phyloP scores from a whole-genome alignment of 2,329 filamentous ascomycete species.

The Aspergillaceae sp. region DNA sequence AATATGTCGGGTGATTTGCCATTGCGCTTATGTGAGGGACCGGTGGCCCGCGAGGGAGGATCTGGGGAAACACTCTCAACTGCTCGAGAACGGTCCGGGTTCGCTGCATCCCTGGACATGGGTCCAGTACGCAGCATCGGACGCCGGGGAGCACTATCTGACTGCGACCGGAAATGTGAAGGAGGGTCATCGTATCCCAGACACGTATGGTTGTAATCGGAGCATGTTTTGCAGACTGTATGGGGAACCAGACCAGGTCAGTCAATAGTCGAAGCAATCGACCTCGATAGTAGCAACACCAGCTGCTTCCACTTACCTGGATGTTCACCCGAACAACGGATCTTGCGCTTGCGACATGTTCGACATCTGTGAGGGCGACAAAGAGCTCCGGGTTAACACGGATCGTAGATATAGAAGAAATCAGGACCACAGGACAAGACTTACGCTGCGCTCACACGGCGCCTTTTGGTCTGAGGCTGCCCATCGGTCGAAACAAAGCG shows the following conservation, averaged over 20 bases:
- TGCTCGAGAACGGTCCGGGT: constrained; percentile 9
- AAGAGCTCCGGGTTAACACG: constrained; percentile 5
- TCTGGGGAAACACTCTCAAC: constrained; percentile 22
- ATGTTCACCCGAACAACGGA: constrained; percentile 64
- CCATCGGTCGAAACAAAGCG: constrained; percentile 78
- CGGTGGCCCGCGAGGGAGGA: constrained; percentile 6
- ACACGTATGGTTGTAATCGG: constrained; percentile 61
- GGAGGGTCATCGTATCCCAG: constrained; percentile 54
- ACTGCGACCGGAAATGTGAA: constrained; percentile 25
- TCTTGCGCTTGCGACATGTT: constrained; percentile 69
- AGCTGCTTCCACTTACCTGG: constrained; percentile 36
- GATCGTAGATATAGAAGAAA: not conserved
- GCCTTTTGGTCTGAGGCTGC: constrained; percentile 68
- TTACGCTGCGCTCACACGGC: constrained; percentile 71
- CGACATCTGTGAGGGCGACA: constrained; percentile 45
- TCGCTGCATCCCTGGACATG: constrained; percentile 10
- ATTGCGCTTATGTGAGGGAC: not conserved
- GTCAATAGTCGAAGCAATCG: not conserved
- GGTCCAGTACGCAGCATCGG: constrained; percentile 12
- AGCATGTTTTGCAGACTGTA: constrained; percentile 58
- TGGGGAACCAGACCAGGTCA: constrained; percentile 2
- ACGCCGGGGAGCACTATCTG: constrained; percentile 18
- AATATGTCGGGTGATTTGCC: constrained; percentile 4
- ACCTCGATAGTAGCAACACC: not conserved
- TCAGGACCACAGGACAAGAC: constrained; percentile 15